These are phyloP conservation scores for Cladosporium sp. DNA, from an alignment of 2,329 filamentous ascomycete genomes.

Conservation along the genomic window DNA sequence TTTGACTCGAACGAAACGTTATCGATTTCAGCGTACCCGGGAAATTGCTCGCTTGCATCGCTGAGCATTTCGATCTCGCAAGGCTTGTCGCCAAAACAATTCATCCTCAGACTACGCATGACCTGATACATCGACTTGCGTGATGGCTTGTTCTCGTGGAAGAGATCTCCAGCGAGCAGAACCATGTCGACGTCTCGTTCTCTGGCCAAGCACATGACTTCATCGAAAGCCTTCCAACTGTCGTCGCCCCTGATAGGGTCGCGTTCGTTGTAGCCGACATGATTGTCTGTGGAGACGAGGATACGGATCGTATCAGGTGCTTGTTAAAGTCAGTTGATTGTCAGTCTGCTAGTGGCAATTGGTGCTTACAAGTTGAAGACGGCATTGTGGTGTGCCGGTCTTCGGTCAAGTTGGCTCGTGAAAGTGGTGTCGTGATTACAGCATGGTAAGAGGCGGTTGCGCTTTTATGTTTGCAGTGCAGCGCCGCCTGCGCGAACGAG, in stretches of 20 bases:
- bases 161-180: slow-evolving; percentile 86
- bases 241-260: slow-evolving; percentile 94
- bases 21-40: slow-evolving; percentile 19
- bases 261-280: slow-evolving; percentile 94
- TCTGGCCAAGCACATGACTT: slow-evolving; percentile 85
- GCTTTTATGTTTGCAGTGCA: neutral
- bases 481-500: neutral
- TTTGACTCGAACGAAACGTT: slow-evolving; percentile 40
- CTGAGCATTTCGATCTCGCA: slow-evolving; percentile 93
- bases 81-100: slow-evolving; percentile 91
- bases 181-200: slow-evolving; percentile 96
- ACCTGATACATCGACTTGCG: slow-evolving; percentile 96
- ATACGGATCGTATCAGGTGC: slow-evolving; percentile 79
- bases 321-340: neutral
- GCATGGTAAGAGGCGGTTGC: neutral
- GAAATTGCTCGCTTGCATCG: slow-evolving; percentile 86
- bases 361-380: neutral
- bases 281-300: slow-evolving; percentile 90
- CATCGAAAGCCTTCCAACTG: slow-evolving; percentile 94
- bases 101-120: slow-evolving; percentile 88
- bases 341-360: neutral
- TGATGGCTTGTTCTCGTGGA: slow-evolving; percentile 97
- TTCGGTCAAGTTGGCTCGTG: neutral
- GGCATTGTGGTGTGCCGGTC: neutral
- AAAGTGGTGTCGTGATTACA: neutral